Base-by-base conservation (phyloP, 75 land plant species). In the Gnetum montanum region DNA sequence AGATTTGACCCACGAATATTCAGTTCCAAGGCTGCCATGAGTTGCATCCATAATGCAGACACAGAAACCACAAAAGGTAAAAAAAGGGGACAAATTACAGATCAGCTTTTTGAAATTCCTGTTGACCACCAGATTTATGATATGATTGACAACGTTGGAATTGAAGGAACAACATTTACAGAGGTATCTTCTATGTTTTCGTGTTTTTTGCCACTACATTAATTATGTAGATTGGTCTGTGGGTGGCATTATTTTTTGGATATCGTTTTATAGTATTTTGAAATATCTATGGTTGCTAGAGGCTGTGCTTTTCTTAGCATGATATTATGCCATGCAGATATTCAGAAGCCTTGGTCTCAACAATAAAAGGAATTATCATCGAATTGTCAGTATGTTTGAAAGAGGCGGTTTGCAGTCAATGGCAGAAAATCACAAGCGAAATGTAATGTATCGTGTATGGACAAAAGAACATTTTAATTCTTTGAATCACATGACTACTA, bases 51-150 rank as follows among this genome's bases (percentile, higher is more conserved):
- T 54, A 69, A 60, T 22, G 8, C 23, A 34, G 76, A 70, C 24
- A 4, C 50, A 6, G 87, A 75, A 37, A 40, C 49, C 19, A 8
- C 73, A 19, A 78, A 74, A 35, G 61, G 63, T 63, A 72, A 69
- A 34, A 85, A 75, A 52, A 72, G 75, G 44, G 81, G 77, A 12
- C 79, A 74, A 46, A 46, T 70, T 0, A 83, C 80, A 47, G 81
- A 94, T 0, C 95, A 86, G 59, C 68, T 84, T 54, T 71, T 79
- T 31, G 99, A 95, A 56, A 81, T 83, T 58, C 80, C 88, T 8
- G 55, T 90, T 43, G 85, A 86, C 37, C 82, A 73, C 43, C 88
- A 86, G 66, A 86, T 95, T 22, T 86, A 81, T 76, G 90, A 95
- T 41, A 67, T 86, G 54, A 65, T 95, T 76, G 80, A 81, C 45